Base-by-base conservation (phyloP, 208 protist genomes). In the Wallacemonas sp. region DNA sequence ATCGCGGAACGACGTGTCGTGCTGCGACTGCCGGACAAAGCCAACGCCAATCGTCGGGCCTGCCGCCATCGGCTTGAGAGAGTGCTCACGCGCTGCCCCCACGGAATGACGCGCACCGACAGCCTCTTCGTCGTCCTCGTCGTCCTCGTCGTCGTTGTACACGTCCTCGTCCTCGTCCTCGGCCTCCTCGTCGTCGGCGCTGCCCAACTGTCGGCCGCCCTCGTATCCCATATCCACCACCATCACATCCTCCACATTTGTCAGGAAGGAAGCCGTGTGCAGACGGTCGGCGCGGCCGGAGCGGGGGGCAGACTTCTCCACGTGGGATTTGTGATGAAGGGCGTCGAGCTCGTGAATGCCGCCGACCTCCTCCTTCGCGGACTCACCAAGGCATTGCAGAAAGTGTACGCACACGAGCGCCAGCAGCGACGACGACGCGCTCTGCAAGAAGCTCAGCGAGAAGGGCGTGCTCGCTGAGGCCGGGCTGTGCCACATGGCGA, bases 341-440 rank as follows among this genome's bases (percentile, higher is more conserved):
- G 65, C 41, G 23, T 54, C 42, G 22, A 67, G n/a, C 52, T 65
- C 45, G 36, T 63, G 63, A 23, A 72, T 71, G 39, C 64, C 42
- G 18, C 65, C 71, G 8, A 39, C 49, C 46, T 50, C n/a, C 42
- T 36, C 61, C 50, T 33, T 41, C 0, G 63, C 63, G 20, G 63
- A 50, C 23, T 76, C 55, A 26, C 62, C 63, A 14, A 76, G 25
- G 57, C 55, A 50, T 8, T 55, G 31, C 28, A 76, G n/a, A 42
- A 76, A 41, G n/a, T 65, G 33, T 1, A 76, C 23, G 32, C 54
- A 64, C 42, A 57, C 63, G 3, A 76, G 39, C 57, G 63, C 61
- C 33, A 76, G 33, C n/a, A 38, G 11, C 50, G 61, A 42, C 26
- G 61, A 41, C 5, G 63, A 61, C 26, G 48, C 50, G 16, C 46